Conservation (phyloP, 2,329 filamentous ascomycete genomes). For the Kalaharituber pfeilii region DNA sequence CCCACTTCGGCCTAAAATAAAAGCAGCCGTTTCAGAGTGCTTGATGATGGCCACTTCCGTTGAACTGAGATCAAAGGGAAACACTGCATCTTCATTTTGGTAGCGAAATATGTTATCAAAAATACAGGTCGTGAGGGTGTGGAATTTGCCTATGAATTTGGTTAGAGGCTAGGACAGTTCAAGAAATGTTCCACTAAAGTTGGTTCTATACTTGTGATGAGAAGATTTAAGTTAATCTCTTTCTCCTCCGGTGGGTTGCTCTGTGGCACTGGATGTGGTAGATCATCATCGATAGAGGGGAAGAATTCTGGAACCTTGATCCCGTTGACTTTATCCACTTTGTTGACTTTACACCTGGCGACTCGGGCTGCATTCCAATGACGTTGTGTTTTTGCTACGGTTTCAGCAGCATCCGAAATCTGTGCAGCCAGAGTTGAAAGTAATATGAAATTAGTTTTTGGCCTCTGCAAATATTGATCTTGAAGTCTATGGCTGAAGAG, state of each 20-base stretch:
- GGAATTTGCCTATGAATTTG: constrained; percentile 23
- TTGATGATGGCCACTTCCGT: constrained; percentile 23
- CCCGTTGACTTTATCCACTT: neutral
- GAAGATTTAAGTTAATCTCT: neutral
- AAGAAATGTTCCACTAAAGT: too few species aligned
- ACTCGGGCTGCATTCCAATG: neutral
- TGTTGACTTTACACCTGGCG: neutral
- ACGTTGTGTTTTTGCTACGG: neutral
- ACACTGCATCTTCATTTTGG: constrained; percentile 18
- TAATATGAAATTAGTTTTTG: too few species aligned
- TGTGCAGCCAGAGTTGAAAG: neutral
- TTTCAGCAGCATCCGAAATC: neutral
- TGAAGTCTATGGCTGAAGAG: too few species aligned
- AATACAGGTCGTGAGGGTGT: constrained; percentile 23
- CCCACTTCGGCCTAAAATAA: constrained; percentile 26
- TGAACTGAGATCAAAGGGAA: constrained; percentile 24
- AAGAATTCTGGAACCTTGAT: neutral
- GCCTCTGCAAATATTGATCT: too few species aligned
- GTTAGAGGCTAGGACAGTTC: too few species aligned
- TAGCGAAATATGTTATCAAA: constrained; percentile 18
- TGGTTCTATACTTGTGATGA: neutral
- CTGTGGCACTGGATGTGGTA: neutral
- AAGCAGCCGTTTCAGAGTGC: constrained; percentile 21
- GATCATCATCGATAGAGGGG: too few species aligned
- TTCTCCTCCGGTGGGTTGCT: neutral